Base-by-base conservation (phyloP, 805 yeast genomes). In the Candida piceae region DNA sequence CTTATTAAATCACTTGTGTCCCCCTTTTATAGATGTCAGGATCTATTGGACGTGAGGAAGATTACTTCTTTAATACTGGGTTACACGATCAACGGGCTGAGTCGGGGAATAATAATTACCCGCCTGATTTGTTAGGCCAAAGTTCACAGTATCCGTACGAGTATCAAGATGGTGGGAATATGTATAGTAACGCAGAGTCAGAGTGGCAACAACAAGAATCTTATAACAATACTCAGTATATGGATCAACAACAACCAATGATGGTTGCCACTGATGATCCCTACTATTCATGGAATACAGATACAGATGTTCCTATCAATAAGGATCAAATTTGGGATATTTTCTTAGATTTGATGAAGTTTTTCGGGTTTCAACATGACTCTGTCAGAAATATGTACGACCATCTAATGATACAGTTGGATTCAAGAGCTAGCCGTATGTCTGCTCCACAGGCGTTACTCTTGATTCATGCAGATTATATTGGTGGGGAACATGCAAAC, bases 401-500 rank as follows among this genome's bases (percentile, higher is more conserved):
- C 44, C 88, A 80, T 52, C 68, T 88, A 41, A 72, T 90, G 82
- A 65, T 72, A 5, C 83, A 84, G 55, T 66, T 90, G 40, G 96
- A 90, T 51, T 89, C 97, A 7, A 74, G 96, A 41, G 74, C 95
- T 0, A 76, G 94, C 42, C 73, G 97, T 42, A 76, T 81, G 72
- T 60, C 79, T 2, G 84, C 95, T 4, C 58, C 66, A 24, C 71
- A 64, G 39, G 97, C 97, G 0, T 64, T 90, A 39, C 53, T 78
- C 2, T 75, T 90, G 0, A 62, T 90, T 23, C 97, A 90, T 61
- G 80, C 87, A 1, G 95, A 89, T 44, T 90, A 90, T 60, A 86
- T 90, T 43, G 97, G 96, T 0, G 97, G 97, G 13, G 85, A 80
- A 34, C 68, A 79, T 41, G 75, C 97, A 4, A 90, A 90, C 61